Conservation (phyloP, 202 grass and related monocot genomes). For the Bolboschoenoplectus hybrid region DNA sequence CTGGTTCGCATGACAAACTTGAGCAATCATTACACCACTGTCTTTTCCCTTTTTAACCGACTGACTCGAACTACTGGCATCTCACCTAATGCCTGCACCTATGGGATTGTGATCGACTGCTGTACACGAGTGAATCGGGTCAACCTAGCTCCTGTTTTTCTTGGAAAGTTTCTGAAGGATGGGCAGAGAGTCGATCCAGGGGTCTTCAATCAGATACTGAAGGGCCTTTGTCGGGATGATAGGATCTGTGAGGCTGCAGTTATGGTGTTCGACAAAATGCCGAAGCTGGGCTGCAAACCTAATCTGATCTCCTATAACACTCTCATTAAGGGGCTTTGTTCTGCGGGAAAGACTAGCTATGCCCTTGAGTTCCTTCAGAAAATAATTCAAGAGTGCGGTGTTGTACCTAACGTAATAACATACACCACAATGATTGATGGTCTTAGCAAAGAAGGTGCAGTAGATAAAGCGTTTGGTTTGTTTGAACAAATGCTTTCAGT, state of each 20-base stretch:
- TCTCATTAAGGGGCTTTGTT: background rate
- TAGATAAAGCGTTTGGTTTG: background rate
- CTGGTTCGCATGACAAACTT: background rate
- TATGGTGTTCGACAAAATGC: constrained; percentile 62
- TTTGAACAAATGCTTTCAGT: background rate
- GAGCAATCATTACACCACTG: background rate
- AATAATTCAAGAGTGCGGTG: background rate
- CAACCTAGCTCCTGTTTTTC: background rate
- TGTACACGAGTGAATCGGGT: background rate
- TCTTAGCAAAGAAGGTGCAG: background rate
- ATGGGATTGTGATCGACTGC: background rate
- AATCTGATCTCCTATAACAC: background rate
- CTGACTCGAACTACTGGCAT: background rate
- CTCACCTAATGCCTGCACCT: background rate
- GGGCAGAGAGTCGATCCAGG: background rate
- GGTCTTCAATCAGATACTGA: background rate
- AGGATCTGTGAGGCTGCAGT: constrained; percentile 47
- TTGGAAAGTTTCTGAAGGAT: background rate
- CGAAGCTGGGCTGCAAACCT: background rate
- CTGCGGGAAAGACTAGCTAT: background rate
- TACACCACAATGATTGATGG: background rate
- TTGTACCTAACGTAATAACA: background rate
- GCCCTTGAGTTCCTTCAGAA: background rate
- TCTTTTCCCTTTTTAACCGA: background rate
- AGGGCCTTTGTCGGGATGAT: constrained; percentile 45